Conservation (phyloP, 139 green algal genomes). For the Marvania coccoides region DNA sequence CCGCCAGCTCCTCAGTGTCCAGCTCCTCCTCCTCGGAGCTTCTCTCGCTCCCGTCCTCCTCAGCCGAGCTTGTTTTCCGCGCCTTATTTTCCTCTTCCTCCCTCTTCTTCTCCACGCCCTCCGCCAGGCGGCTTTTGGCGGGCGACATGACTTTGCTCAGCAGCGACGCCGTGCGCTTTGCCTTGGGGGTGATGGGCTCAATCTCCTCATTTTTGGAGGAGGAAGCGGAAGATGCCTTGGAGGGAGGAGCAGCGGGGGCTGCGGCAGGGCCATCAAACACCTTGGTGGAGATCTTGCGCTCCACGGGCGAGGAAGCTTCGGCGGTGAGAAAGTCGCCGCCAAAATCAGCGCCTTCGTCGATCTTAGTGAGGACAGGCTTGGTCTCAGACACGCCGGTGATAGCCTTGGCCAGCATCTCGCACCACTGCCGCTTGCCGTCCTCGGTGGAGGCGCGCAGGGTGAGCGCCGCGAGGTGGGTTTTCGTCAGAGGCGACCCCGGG, state of each 20-base stretch:
- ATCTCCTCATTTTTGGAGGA: no score
- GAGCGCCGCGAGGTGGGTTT: neutral
- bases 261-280: no score
- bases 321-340: neutral
- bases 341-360: no score
- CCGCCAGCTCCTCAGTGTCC: neutral
- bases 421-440: conserved; percentile 1
- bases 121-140: no score
- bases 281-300: conserved; percentile 3
- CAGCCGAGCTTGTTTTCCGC: neutral
- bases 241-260: no score
- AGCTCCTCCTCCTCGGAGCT: neutral
- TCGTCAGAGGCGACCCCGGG: neutral
- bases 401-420: conserved; percentile 4
- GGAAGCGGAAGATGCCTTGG: no score
- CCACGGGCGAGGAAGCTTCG: neutral
- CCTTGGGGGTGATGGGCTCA: no score
- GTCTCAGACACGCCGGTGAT: neutral
- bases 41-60: neutral
- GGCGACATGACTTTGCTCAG: no score
- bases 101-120: neutral
- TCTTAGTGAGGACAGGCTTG: no score
- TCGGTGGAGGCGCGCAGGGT: neutral
- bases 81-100: conserved; percentile 1
- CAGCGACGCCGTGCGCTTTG: no score